These are phyloP conservation scores for Herpetospermum pedunculosum DNA, from an alignment of 306 rosid genomes.

Conservation along the genomic window DNA sequence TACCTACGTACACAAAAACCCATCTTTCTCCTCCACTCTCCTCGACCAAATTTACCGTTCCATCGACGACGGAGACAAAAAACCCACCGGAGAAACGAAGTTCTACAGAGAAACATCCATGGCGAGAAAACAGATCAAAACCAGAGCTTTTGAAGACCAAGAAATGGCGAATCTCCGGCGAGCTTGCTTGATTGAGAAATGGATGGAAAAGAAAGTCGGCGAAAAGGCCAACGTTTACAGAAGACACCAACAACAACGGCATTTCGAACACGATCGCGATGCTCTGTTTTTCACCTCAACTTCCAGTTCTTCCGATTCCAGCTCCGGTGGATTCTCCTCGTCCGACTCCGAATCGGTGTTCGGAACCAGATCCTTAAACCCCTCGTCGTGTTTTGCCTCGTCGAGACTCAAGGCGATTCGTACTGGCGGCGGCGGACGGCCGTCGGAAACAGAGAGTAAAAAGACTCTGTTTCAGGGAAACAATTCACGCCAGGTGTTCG, in stretches of 20 bases:
- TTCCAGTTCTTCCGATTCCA: constrained; percentile 75
- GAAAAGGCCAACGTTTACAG: constrained; percentile 4
- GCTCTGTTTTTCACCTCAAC: constrained; percentile 52
- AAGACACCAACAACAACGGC: too few relatives aligned
- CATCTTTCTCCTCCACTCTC: constrained; percentile 71
- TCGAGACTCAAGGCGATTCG: constrained; percentile 39
- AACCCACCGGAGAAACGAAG: constrained; percentile 19
- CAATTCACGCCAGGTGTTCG: constrained; percentile 13
- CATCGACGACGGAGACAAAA: constrained; percentile 46
- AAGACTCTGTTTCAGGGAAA: constrained; percentile 14
- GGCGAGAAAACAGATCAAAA: constrained; percentile 33
- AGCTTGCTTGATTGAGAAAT: constrained; percentile 38
- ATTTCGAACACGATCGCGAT: constrained; percentile 27
- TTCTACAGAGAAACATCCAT: constrained; percentile 24
- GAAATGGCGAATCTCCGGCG: constrained; percentile 21
- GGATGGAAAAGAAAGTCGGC: constrained; percentile 36
- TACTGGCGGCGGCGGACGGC: constrained; percentile 19
- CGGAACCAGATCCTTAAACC: constrained; percentile 16
- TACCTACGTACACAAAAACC: constrained; percentile 16
- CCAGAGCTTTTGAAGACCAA: constrained; percentile 8
- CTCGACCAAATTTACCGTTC: constrained; percentile 80
- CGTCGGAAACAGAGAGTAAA: constrained; percentile 22
- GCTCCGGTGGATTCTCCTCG: constrained; percentile 64
- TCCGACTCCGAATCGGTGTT: constrained; percentile 64
- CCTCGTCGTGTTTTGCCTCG: constrained; percentile 29